These are phyloP conservation scores for Triticum dicoccoides DNA, from an alignment of 176 grass and related monocot species.

Conservation along the genomic window DNA sequence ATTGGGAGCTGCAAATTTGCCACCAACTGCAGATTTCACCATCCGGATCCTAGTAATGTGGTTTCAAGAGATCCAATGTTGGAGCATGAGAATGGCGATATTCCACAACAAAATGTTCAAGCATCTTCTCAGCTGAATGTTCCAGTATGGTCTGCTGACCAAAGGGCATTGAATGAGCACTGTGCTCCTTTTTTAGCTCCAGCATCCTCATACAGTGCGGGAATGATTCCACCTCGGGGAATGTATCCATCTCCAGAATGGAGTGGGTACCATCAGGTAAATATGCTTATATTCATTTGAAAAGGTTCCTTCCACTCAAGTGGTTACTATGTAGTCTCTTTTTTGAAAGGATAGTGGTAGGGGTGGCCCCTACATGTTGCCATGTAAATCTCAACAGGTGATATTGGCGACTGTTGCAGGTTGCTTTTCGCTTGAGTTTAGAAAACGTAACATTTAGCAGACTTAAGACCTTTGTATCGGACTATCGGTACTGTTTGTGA, in stretches of 20 bases:
- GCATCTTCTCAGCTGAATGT: slow-evolving; percentile 40
- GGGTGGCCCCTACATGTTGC: neutral
- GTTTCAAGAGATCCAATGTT: slow-evolving; percentile 40
- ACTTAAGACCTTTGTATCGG: neutral
- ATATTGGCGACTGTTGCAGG: neutral
- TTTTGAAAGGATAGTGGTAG: no score
- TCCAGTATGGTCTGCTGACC: slow-evolving; percentile 49
- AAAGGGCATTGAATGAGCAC: slow-evolving; percentile 49
- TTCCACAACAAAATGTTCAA: slow-evolving; percentile 48
- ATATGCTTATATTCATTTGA: slow-evolving; percentile 2
- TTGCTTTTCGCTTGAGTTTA: neutral
- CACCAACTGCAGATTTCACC: slow-evolving; percentile 80
- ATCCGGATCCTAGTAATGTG: slow-evolving; percentile 78
- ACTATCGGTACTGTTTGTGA: neutral
- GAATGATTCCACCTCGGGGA: slow-evolving; percentile 66
- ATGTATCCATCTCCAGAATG: slow-evolving; percentile 60
- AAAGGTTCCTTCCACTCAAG: slow-evolving; percentile 2
- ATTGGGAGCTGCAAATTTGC: slow-evolving; percentile 90
- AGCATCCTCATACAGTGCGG: slow-evolving; percentile 54
- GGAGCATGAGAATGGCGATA: slow-evolving; percentile 43
- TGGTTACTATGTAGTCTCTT: neutral
- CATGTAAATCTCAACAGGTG: neutral
- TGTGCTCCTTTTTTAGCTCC: slow-evolving; percentile 59
- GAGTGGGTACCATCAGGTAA: slow-evolving; percentile 85
- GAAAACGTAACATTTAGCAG: neutral